Percentiles rank a stretch among this genome's conserved stretches.
These are phyloP conservation scores for Metschnikowia lunata DNA, from an alignment of 805 yeast genomes.

Conservation along the genomic window DNA sequence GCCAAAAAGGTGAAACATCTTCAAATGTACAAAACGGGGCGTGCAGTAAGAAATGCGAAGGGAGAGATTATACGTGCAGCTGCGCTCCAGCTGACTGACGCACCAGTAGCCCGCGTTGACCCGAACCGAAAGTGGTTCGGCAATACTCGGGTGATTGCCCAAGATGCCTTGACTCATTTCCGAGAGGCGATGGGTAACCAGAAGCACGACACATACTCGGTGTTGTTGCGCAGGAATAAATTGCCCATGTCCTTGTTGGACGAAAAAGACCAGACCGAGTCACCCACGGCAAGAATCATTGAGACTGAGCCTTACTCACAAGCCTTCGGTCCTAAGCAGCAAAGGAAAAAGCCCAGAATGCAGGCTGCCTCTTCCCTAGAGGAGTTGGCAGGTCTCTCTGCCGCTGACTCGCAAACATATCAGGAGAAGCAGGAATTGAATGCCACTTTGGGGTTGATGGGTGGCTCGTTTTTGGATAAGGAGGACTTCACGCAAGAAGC, in stretches of 20 bases:
- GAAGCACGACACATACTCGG: constrained; percentile 78
- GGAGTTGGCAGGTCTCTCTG: constrained; percentile 64
- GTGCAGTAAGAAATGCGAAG: constrained; percentile 77
- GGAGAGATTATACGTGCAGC: constrained; percentile 91
- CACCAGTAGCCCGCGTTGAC: constrained; percentile 89
- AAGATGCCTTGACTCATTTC: constrained; percentile 91
- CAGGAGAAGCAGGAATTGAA: constrained; percentile 75
- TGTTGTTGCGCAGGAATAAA: constrained; percentile 80
- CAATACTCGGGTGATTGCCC: constrained; percentile 94
- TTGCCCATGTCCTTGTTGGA: constrained; percentile 93
- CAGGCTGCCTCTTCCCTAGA: constrained; percentile 69
- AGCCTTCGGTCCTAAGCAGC: constrained; percentile 93
- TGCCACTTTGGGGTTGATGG: constrained; percentile 78
- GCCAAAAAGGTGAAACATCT: constrained; percentile 86
- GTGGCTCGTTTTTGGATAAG: constrained; percentile 50
- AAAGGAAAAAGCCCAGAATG: constrained; percentile 83
- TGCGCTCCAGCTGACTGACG: constrained; percentile 76
- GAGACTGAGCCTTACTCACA: constrained; percentile 81
- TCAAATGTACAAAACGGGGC: constrained; percentile 90
- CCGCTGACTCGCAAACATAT: constrained; percentile 51
- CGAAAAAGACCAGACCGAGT: constrained; percentile 72
- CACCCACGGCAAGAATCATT: constrained; percentile 74
- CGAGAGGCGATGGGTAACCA: constrained; percentile 90
- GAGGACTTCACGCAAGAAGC: constrained; percentile 90
- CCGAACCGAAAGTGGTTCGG: constrained; percentile 98